phyloP scores from a whole-genome alignment of 208 protist genomes.

The Acanthamoeba culbertsoni region DNA sequence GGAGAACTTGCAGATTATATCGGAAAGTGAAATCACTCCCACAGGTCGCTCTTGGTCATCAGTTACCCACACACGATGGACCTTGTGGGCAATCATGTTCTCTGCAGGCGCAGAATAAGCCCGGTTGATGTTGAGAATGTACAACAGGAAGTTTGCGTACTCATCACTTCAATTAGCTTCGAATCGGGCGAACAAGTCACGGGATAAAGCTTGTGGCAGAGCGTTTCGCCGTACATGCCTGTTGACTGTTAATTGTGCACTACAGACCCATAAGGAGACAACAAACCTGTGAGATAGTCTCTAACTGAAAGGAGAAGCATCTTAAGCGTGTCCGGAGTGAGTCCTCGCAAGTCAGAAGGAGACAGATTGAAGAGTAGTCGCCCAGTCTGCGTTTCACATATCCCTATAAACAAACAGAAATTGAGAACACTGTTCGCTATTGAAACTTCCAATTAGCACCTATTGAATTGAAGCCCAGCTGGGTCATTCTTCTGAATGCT shows the following conservation, averaged over 20 bases:
- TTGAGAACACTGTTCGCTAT: neutral
- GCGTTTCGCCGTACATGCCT: neutral
- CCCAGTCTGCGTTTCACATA: neutral
- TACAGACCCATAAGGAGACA: neutral
- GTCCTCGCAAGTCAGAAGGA: neutral
- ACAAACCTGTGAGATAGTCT: neutral
- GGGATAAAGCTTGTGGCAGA: neutral
- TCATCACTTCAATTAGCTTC: neutral
- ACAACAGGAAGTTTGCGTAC: no score
- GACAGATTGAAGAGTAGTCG: neutral
- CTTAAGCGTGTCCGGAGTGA: neutral
- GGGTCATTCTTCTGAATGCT: neutral
- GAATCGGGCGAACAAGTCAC: neutral
- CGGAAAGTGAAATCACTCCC: neutral
- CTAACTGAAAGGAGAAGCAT: neutral
- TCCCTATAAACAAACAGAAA: neutral
- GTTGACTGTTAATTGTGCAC: neutral
- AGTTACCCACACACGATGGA: neutral
- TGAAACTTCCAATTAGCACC: neutral
- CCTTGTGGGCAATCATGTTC: neutral
- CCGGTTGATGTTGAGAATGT: no score
- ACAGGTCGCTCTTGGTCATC: neutral
- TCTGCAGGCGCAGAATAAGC: no score
- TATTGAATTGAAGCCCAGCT: neutral
- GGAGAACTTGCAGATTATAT: conserved; percentile 20